These are phyloP conservation scores for Castanospermum australe DNA, from an alignment of 306 rosid species.

Conservation along the genomic window DNA sequence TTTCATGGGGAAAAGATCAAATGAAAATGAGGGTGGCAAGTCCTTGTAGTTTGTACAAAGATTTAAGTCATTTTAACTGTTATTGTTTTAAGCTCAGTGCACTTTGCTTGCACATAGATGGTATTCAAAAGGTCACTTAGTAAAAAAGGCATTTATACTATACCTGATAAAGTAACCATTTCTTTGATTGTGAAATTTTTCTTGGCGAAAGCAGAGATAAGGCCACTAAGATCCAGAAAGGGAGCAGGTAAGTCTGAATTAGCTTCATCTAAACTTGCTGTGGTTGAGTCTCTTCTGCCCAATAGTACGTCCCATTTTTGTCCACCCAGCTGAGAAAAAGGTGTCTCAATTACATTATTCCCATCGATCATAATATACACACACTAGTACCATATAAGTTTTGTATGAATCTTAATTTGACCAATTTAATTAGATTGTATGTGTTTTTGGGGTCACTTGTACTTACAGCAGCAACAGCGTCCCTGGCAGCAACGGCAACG, in stretches of 20 bases:
- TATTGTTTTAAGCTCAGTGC: not conserved
- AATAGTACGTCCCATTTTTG: conserved; percentile 35
- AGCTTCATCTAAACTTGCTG: conserved; percentile 38
- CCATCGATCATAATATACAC: not conserved
- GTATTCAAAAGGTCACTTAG: not conserved
- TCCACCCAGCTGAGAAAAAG: conserved; percentile 35
- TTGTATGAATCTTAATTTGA: not conserved
- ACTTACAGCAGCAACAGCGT: conserved; percentile 40
- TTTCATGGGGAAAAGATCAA: not conserved
- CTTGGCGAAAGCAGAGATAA: conserved; percentile 34
- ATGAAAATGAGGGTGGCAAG: not conserved
- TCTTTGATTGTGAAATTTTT: conserved; percentile 36
- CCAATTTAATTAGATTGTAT: not conserved
- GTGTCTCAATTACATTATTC: not conserved
- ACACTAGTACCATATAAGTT: not conserved
- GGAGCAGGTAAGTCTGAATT: conserved; percentile 53
- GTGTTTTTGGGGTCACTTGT: not conserved
- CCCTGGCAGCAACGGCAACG: conserved; percentile 49
- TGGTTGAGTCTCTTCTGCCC: conserved; percentile 61
- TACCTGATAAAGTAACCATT: conserved; percentile 57
- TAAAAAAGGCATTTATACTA: not conserved
- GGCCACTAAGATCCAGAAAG: conserved; percentile 31
- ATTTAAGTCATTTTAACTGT: not conserved
- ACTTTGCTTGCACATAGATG: not conserved
- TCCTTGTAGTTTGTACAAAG: not conserved